These are phyloP conservation scores for Solanum megistacrolobum DNA, from an alignment of 257 asterid genomes.

Conservation along the genomic window DNA sequence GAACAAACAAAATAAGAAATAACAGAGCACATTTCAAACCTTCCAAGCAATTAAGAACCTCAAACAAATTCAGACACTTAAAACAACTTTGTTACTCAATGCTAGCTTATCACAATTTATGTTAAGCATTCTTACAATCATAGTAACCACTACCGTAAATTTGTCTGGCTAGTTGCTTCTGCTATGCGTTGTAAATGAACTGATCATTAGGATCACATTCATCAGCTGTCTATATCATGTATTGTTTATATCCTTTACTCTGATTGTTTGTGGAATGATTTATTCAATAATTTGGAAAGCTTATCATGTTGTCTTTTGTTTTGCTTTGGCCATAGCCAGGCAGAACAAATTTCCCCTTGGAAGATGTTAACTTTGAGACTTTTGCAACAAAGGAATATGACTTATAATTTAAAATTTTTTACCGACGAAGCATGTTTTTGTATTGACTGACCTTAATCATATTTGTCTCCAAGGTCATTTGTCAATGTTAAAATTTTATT, in stretches of 20 bases:
- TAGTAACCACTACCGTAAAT: neutral
- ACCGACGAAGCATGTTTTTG: neutral
- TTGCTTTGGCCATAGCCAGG: neutral
- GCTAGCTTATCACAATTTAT: neutral
- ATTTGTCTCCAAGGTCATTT: neutral
- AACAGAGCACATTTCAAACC: neutral
- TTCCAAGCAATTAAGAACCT: neutral
- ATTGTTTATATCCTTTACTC: neutral
- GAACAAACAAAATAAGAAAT: neutral
- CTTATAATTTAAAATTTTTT: neutral
- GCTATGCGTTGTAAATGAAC: neutral
- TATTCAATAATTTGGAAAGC: neutral
- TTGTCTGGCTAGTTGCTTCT: neutral
- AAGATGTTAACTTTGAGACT: neutral
- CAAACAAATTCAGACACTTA: neutral
- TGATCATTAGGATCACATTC: neutral
- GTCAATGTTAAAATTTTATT: neutral
- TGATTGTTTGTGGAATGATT: neutral
- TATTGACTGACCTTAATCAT: neutral
- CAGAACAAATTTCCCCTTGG: neutral
- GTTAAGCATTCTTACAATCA: neutral
- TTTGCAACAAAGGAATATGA: neutral
- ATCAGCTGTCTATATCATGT: neutral
- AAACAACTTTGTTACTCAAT: neutral
- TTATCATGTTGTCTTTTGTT: neutral